These are phyloP conservation scores for Melastoma candidum DNA, from an alignment of 441 rosid species.

Conservation along the genomic window DNA sequence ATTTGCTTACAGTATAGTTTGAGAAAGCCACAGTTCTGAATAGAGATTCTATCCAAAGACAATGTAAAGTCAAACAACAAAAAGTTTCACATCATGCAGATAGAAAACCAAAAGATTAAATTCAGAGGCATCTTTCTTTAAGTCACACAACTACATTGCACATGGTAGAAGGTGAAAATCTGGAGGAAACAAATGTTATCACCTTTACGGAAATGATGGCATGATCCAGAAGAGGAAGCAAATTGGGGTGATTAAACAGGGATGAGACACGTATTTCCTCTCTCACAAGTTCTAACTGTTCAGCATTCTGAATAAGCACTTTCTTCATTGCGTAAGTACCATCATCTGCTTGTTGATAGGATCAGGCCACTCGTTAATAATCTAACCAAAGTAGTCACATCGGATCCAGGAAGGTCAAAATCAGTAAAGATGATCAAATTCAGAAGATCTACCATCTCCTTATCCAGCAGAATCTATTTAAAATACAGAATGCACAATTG, in stretches of 20 bases:
- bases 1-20: neutral
- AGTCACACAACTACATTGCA: neutral
- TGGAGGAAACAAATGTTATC: neutral
- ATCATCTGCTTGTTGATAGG: slow-evolving; percentile 43
- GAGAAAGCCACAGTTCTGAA: neutral
- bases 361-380: slow-evolving; percentile 2
- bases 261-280: slow-evolving; percentile 98
- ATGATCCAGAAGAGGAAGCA: slow-evolving; percentile 98
- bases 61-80: no score
- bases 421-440: neutral
- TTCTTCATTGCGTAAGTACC: slow-evolving; percentile 98
- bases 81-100: no score
- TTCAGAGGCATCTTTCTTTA: no score
- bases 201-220: slow-evolving; percentile 93
- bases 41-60: no score
- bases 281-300: slow-evolving; percentile 85
- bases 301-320: slow-evolving; percentile 84
- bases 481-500: no score
- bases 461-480: no score
- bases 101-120: no score
- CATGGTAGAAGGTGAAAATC: neutral
- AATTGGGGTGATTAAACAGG: slow-evolving; percentile 70
- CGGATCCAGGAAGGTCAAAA: neutral
- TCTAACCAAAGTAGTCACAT: neutral
- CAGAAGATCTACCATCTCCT: no score